A percentile compares a stretch with the other conserved stretches of the same genome.
Evolutionary conservation across 2,329 filamentous ascomycete genomes (phyloP).

Genomic region (Botrytis pseudocinerea): DNA sequence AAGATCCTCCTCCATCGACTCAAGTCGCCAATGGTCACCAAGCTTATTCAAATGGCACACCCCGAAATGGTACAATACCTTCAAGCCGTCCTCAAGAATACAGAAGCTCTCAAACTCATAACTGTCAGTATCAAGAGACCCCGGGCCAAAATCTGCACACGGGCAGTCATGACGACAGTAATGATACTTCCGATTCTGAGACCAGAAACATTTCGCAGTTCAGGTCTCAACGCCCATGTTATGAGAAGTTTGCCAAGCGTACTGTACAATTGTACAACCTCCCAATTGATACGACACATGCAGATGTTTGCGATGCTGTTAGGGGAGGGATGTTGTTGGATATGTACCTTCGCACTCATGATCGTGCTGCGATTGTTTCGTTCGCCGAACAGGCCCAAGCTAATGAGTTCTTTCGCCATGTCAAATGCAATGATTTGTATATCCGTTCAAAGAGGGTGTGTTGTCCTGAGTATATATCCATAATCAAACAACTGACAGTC

Average conservation of each 20-base stretch:
- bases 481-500: conserved; percentile 6
- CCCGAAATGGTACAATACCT: conserved; percentile 29
- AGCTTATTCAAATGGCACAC: conserved; percentile 33
- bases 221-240: conserved; percentile 31
- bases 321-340: conserved; percentile 72
- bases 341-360: conserved; percentile 60
- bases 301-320: conserved; percentile 63
- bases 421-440: conserved; percentile 65
- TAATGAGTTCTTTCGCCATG: conserved; percentile 63
- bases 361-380: conserved; percentile 65
- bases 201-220: conserved; percentile 31
- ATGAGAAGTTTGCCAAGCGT: conserved; percentile 45
- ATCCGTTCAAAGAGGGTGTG: conserved; percentile 67
- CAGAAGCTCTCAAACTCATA: conserved; percentile 29
- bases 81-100: conserved; percentile 24
- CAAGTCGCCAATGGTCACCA: conserved; percentile 28
- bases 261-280: conserved; percentile 66
- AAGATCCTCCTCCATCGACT: conserved; percentile 26
- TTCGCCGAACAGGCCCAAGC: conserved; percentile 67
- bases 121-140: conserved; percentile 25
- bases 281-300: conserved; percentile 60
- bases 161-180: conserved; percentile 32
- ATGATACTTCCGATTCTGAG: conserved; percentile 31
- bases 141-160: conserved; percentile 24
- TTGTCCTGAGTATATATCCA: neutral